Percentiles rank a stretch among this genome's conserved stretches.
Evolutionary conservation across 83 land plant species (phyloP).

Genomic region (Thuja plicata): DNA sequence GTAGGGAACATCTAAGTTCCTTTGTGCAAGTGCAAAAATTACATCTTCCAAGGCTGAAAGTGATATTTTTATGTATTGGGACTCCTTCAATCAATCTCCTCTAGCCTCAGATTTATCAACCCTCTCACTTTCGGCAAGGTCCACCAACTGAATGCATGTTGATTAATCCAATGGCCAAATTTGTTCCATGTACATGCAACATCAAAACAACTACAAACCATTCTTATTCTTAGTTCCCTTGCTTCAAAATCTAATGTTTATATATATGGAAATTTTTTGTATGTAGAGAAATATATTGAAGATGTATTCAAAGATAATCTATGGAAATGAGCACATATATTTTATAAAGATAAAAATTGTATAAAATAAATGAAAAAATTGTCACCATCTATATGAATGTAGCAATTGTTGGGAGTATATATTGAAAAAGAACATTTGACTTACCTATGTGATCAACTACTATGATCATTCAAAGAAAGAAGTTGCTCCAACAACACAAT

Average conservation of each 20-base stretch:
- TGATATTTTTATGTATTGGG: slow-evolving; percentile 42
- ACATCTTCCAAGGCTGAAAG: slow-evolving; percentile 45
- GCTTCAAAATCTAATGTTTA: not conserved
- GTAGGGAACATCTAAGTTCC: slow-evolving; percentile 38
- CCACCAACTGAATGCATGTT: slow-evolving; percentile 46
- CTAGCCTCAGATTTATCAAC: slow-evolving; percentile 31
- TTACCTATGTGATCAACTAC: slow-evolving; percentile 79
- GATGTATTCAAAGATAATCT: not conserved
- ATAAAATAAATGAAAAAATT: not conserved
- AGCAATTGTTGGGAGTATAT: not conserved
- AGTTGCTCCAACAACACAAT: slow-evolving; percentile 64
- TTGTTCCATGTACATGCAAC: slow-evolving; percentile 45
- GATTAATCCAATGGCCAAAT: slow-evolving; percentile 25
- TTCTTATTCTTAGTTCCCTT: not conserved
- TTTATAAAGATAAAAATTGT: not conserved
- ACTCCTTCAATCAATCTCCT: slow-evolving; percentile 32
- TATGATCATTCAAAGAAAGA: slow-evolving; percentile 62
- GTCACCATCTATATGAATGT: not conserved
- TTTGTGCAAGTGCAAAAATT: slow-evolving; percentile 45
- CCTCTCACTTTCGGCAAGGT: slow-evolving; percentile 56
- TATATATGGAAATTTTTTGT: not conserved
- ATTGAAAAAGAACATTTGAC: not conserved
- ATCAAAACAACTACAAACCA: slow-evolving; percentile 30
- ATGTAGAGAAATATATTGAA: not conserved
- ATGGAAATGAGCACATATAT: not conserved